Conservation (phyloP, 2,329 filamentous ascomycete species). For the Diaporthe vexans region DNA sequence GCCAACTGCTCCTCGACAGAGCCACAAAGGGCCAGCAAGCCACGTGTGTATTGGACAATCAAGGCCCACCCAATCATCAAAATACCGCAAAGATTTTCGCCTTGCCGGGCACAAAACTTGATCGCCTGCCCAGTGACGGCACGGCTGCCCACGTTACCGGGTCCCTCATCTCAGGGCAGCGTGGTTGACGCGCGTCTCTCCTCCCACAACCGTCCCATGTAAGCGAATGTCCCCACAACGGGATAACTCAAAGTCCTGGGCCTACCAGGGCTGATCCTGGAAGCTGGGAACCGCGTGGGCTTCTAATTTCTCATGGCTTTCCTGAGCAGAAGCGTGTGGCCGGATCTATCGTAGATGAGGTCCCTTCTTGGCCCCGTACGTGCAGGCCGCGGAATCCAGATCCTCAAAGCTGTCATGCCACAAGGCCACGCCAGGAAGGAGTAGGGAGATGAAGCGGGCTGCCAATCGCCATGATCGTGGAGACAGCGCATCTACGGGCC, state of each 20-base stretch:
- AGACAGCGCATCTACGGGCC: slow-evolving; percentile 3
- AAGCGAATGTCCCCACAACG: slow-evolving; percentile 31
- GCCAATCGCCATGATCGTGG: neutral
- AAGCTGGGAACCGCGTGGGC: neutral
- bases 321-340: neutral
- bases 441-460: slow-evolving; percentile 1
- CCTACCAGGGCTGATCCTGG: slow-evolving; percentile 27
- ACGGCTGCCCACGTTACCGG: slow-evolving; percentile 21
- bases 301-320: slow-evolving; percentile 13
- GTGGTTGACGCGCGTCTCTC: slow-evolving; percentile 35
- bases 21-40: slow-evolving; percentile 2
- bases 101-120: neutral
- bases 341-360: neutral
- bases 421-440: neutral
- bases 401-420: slow-evolving; percentile 20
- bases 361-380: neutral
- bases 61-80: slow-evolving; percentile 7
- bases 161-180: slow-evolving; percentile 28
- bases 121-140: slow-evolving; percentile 16
- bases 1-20: slow-evolving; percentile 1
- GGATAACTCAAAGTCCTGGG: slow-evolving; percentile 21
- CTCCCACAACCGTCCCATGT: slow-evolving; percentile 28
- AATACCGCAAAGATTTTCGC: slow-evolving; percentile 20
- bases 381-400: neutral
- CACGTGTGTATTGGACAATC: slow-evolving; percentile 28